Conservation (phyloP, 2,329 filamentous ascomycete genomes). For the Colletotrichum costaricense region DNA sequence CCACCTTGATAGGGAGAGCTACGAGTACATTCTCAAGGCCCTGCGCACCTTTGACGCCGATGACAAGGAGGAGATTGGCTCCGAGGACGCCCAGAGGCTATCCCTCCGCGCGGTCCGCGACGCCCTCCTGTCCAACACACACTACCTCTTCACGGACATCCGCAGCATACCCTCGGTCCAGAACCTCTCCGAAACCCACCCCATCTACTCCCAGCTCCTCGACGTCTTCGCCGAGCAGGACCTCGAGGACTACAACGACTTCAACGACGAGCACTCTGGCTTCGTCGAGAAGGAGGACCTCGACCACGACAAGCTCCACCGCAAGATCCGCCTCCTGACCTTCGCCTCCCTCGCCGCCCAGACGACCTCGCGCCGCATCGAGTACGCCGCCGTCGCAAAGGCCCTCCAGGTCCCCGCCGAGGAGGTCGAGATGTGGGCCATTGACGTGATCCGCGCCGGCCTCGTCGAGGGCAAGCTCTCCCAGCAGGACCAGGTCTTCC, state of each 20-base stretch:
- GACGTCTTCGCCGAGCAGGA: conserved; percentile 96
- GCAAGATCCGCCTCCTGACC: conserved; percentile 96
- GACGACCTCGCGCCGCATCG: conserved; percentile 85
- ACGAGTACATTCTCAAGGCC: conserved; percentile 75
- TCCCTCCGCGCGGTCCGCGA: conserved; percentile 68
- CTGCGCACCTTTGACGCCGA: conserved; percentile 69
- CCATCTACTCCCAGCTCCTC: conserved; percentile 89
- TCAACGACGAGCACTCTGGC: conserved; percentile 89
- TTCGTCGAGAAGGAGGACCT: conserved; percentile 83
- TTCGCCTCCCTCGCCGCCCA: conserved; percentile 90
- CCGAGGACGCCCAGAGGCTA: conserved; percentile 70
- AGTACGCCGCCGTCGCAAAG: conserved; percentile 86
- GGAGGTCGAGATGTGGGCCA: conserved; percentile 98
- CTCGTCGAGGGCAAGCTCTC: conserved; percentile 97
- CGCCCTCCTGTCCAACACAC: conserved; percentile 62
- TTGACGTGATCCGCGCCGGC: conserved; percentile 95
- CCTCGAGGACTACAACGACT: conserved; percentile 95
- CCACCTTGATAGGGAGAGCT: conserved; percentile 61
- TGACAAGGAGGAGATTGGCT: conserved; percentile 65
- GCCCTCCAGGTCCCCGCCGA: conserved; percentile 84
- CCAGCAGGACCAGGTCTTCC: conserved; percentile 91
- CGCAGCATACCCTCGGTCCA: conserved; percentile 86
- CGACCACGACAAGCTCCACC: conserved; percentile 80
- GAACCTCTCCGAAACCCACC: conserved; percentile 85
- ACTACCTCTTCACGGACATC: conserved; percentile 83